A percentile compares a stretch with the other conserved stretches of the same genome.
phyloP scores from a whole-genome alignment of 768 basidiomycete genomes.

The Sarcodon aspratus region DNA sequence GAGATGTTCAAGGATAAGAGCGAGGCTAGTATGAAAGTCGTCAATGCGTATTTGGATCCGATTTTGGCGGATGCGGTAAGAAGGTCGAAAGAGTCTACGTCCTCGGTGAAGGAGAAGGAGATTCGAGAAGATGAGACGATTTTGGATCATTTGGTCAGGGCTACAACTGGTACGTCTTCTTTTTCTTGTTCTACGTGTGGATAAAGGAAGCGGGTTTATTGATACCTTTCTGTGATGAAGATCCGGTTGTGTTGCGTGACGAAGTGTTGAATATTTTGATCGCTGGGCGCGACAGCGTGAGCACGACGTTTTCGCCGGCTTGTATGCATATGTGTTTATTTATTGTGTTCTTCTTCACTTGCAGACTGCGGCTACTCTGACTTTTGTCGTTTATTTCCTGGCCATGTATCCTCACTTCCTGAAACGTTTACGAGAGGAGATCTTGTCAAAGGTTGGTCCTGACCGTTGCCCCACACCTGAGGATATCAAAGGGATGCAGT shows the following conservation, averaged over 20 bases:
- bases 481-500: constrained; percentile 46
- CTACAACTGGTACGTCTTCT: constrained; percentile 21
- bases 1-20: constrained; percentile 43
- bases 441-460: constrained; percentile 32
- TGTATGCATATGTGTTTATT: not conserved
- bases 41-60: constrained; percentile 42
- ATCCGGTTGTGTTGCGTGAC: constrained; percentile 32
- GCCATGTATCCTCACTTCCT: constrained; percentile 38
- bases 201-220: not conserved
- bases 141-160: constrained; percentile 11
- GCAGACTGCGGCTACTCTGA: constrained; percentile 33
- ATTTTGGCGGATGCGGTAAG: constrained; percentile 36
- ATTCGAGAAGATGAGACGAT: constrained; percentile 15
- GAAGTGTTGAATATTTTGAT: constrained; percentile 44
- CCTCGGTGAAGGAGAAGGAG: constrained; percentile 8
- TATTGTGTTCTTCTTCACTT: not conserved
- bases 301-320: not conserved
- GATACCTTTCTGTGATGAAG: constrained; percentile 11
- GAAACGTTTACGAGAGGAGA: constrained; percentile 35
- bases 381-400: constrained; percentile 44
- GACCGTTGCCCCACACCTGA: constrained; percentile 37
- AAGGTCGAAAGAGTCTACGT: constrained; percentile 14
- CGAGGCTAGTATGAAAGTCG: constrained; percentile 30
- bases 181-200: constrained; percentile 18
- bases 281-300: constrained; percentile 43